Percentiles rank a stretch among this genome's conserved stretches.
These are phyloP conservation scores for Rutstroemia sp. DNA, from an alignment of 2,329 filamentous ascomycete genomes.

Conservation along the genomic window DNA sequence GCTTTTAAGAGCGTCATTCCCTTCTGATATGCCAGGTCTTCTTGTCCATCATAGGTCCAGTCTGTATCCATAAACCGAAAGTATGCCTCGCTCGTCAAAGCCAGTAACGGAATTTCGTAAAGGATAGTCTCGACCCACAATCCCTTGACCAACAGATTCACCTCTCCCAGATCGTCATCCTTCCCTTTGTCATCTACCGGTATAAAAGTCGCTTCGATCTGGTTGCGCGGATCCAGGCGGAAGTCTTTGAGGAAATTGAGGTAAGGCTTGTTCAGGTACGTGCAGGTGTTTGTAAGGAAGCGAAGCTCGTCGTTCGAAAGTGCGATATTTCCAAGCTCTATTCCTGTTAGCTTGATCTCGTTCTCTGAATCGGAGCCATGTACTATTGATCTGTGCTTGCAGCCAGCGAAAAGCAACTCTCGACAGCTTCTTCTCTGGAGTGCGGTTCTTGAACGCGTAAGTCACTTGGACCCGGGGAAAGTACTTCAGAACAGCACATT, in stretches of 20 bases:
- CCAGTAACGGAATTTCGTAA: conserved; percentile 92
- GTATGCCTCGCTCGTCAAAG: conserved; percentile 89
- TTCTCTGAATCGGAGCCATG: conserved; percentile 23
- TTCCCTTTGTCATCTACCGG: conserved; percentile 49
- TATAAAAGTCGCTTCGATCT: conserved; percentile 57
- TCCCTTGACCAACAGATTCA: conserved; percentile 71
- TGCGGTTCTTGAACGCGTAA: conserved; percentile 93
- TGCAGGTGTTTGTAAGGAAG: conserved; percentile 72
- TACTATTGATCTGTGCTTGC: conserved; percentile 71
- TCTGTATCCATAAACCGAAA: conserved; percentile 94
- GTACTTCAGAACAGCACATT: conserved; percentile 91
- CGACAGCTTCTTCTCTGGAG: conserved; percentile 84
- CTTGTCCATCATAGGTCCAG: conserved; percentile 82
- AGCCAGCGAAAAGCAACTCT: conserved; percentile 81
- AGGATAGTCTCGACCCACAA: conserved; percentile 92
- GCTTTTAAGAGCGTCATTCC: conserved; percentile 68
- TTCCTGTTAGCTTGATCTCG: conserved; percentile 22
- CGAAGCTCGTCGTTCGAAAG: conserved; percentile 71
- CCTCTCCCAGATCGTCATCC: conserved; percentile 62
- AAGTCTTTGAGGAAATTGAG: conserved; percentile 77
- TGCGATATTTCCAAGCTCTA: conserved; percentile 75
- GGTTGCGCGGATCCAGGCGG: conserved; percentile 70
- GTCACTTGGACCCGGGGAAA: conserved; percentile 77
- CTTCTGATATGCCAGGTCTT: conserved; percentile 78
- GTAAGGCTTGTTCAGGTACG: conserved; percentile 72